Conservation (phyloP, 768 basidiomycete species). For the Harrya chromipes region DNA sequence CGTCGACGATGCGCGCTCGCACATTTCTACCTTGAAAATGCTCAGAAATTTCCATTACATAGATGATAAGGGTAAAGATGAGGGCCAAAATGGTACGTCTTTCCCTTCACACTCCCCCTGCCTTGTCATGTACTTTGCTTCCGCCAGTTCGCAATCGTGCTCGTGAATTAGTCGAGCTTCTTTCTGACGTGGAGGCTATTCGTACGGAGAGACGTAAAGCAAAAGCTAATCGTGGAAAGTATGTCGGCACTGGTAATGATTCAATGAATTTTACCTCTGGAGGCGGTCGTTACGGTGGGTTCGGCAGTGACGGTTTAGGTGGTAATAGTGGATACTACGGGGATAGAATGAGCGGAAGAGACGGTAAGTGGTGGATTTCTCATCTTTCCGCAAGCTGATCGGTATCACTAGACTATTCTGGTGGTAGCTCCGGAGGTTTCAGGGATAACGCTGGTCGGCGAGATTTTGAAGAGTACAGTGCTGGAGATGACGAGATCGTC, state of each 20-base stretch:
- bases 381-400: constrained; percentile 1
- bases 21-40: constrained; percentile 96
- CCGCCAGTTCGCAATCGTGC: constrained; percentile 87
- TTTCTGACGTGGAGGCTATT: constrained; percentile 89
- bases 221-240: constrained; percentile 87
- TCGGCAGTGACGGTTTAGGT: constrained; percentile 53
- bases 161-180: constrained; percentile 86
- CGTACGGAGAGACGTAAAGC: constrained; percentile 89
- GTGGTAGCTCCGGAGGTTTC: constrained; percentile 54
- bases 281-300: constrained; percentile 64
- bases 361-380: constrained; percentile 33
- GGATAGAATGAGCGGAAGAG: constrained; percentile 37
- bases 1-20: constrained; percentile 94
- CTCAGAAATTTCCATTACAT: constrained; percentile 97
- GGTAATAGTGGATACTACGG: constrained; percentile 42
- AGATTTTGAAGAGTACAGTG: constrained; percentile 92
- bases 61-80: constrained; percentile 98
- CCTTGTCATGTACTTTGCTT: not conserved
- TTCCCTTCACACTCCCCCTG: not conserved
- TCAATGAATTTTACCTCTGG: constrained; percentile 60
- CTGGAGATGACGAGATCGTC: constrained; percentile 82
- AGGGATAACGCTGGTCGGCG: constrained; percentile 53
- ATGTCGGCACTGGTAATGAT: constrained; percentile 84
- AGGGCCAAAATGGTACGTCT: constrained; percentile 90
- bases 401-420: constrained; percentile 35